Base-by-base conservation (phyloP, 2,329 filamentous ascomycete species). In the Pseudogymnoascus sp. region DNA sequence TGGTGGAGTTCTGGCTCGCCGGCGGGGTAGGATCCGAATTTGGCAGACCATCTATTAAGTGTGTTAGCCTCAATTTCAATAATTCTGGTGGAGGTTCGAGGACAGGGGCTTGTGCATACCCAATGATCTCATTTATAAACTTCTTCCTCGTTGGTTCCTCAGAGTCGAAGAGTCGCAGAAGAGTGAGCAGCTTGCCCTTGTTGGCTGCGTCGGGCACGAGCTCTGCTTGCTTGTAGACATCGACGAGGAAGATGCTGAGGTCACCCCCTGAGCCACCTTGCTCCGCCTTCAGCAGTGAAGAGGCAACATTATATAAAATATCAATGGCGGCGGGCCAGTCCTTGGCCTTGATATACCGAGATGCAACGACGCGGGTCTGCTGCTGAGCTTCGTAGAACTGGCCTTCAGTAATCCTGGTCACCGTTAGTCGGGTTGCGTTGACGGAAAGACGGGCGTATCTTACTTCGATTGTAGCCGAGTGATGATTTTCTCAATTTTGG, bases 341-440 rank as follows among this genome's bases (percentile, higher is more conserved):
- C 65, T 84, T 79, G 45, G 88, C 82, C 79, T 97, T 97, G 74
- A 93, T 86, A 78, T 99, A 96, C 63, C 95, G 92, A 39, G 91
- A 88, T 64, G 92, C 92, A 68, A 97, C 93, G 61, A 97, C 92
- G 65, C 94, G 91, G 67, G 96, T 90, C 79, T 99, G 94, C 76
- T 99, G 94, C 78, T 97, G 93, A 63, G 94, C 94, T 82, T 99
- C 94, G 79, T 99, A 99, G 82, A 86, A 97, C 74, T 94, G 88
- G 71, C 92, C 93, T 75, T 95, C 91, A 68, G 85, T 81, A 75
- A 96, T 96, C 76, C 91, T 90, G 69, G 25, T 35, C 48, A 42
- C 12, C n/a, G 36, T 65, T 63, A 69, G 63, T 35, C 37, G 58
- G 64, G 36, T 9, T 55, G 36, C 29, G 27, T 63, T 39, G 29